Evolutionary conservation across 495 filamentous ascomycete genomes (phyloP), one percentile per base, ranked within the genome.

Genomic region (Astrothelium macrocarpum): DNA sequence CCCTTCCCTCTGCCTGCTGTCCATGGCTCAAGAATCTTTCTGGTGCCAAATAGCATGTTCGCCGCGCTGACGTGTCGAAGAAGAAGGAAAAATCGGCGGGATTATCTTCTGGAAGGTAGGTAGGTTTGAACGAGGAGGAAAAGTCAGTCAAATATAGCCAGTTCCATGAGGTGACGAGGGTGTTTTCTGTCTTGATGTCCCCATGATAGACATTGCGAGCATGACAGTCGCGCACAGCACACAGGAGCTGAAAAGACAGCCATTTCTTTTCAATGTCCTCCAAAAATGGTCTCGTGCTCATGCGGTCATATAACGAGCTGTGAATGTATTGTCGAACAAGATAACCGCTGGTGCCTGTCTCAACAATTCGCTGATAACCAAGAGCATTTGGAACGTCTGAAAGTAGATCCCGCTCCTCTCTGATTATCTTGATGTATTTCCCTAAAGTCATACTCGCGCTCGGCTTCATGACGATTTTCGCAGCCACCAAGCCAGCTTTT

Each of bases 231-330:
- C 93, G 85, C 61, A 97, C 78, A 9, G 89, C 94, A 74, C 90
- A 96, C 11, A 99, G 82, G 11, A 99, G 83, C 76, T 99, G 95
- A 69, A 96, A 99, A 0, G 95, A 88, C 49, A 99, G 83, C 94
- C 95, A 99, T 76, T 91, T 96, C 81, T 97, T 99, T 74, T 99
- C 95, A 70, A 97, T 91, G 67, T 94, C 88, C 74, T 97, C 95
- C 16, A 97, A 80, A 71, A 97, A 97, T 5, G 95, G 95, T n/a
- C 95, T 85, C 11, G 93, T 97, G 71, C 86, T 89, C 75, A 97
- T 87, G 32, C 94, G 88, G 78, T 99, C 95, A 78, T 99, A 99
- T 18, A 99, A 82, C 34, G 91, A 96, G 81, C 89, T 96, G 75
- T 97, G 90, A 66, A 96, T 84, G 75, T 88, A 97, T 73, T 97